phyloP scores from a whole-genome alignment of 1,284 basidiomycete species.

The Leccinum solheimii region DNA sequence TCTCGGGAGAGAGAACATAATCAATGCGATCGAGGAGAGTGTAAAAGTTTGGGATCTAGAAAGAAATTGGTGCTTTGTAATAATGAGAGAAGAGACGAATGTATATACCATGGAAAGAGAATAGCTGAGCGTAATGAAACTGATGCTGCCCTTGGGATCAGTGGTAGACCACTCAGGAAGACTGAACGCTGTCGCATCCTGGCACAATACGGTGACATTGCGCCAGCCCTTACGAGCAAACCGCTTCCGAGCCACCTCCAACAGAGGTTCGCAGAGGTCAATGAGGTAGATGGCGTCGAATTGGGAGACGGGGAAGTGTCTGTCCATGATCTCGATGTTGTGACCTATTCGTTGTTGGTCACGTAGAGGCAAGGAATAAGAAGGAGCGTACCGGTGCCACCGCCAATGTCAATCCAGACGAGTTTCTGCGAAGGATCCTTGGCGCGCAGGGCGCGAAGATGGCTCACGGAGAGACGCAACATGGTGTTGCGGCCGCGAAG shows the following conservation, averaged over 20 bases:
- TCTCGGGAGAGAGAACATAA: constrained; percentile 63
- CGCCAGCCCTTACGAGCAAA: constrained; percentile 72
- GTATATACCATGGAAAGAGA: constrained; percentile 65
- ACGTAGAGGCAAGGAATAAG: background rate
- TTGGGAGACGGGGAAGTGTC: constrained; percentile 60
- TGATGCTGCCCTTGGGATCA: constrained; percentile 56
- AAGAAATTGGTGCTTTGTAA: background rate
- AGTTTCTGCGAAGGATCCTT: constrained; percentile 48
- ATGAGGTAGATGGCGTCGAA: constrained; percentile 78
- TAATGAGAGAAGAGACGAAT: constrained; percentile 11
- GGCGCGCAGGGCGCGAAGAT: constrained; percentile 54
- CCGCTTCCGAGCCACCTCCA: constrained; percentile 70
- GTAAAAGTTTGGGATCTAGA: constrained; percentile 71
- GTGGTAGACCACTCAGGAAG: constrained; percentile 60
- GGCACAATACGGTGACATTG: constrained; percentile 74
- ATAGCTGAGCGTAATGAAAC: constrained; percentile 70
- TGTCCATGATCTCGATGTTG: constrained; percentile 84
- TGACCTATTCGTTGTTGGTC: constrained; percentile 46
- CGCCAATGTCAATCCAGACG: constrained; percentile 84
- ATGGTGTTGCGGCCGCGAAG: constrained; percentile 73
- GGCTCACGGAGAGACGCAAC: constrained; percentile 67
- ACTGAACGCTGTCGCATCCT: constrained; percentile 72
- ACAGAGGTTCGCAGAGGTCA: constrained; percentile 74
- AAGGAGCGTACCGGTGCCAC: constrained; percentile 61
- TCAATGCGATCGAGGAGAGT: constrained; percentile 71